These are phyloP conservation scores for Rhynchosporium agropyri DNA, from an alignment of 2,329 filamentous ascomycete genomes.

Conservation along the genomic window DNA sequence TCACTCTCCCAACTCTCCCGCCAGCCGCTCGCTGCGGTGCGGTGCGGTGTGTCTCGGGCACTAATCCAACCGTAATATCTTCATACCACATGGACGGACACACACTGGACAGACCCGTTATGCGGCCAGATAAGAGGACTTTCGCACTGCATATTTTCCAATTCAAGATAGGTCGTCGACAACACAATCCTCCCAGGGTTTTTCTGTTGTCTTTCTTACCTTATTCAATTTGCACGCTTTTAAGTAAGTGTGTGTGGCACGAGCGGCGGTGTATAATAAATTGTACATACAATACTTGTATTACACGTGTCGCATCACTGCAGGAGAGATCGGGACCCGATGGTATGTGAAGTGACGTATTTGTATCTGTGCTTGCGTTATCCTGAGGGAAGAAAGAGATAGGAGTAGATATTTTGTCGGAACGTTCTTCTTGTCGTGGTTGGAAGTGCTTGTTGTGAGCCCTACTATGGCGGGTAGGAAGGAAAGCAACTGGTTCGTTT, in stretches of 20 bases:
- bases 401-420: no score
- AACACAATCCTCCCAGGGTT: no score
- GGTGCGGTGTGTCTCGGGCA: slow-evolving; percentile 3
- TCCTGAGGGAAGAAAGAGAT: no score
- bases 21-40: no score
- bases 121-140: slow-evolving; percentile 9
- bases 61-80: background rate
- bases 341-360: slow-evolving; percentile 28
- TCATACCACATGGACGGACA: background rate
- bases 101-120: slow-evolving; percentile 2
- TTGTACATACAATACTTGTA: no score
- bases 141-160: background rate
- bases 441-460: slow-evolving; percentile 9
- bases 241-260: no score
- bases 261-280: slow-evolving; percentile 17
- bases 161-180: no score
- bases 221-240: no score
- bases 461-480: background rate
- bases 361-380: background rate
- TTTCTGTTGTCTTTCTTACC: no score
- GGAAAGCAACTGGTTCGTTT: slow-evolving; percentile 2
- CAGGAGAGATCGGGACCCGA: slow-evolving; percentile 19
- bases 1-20: slow-evolving; percentile 3
- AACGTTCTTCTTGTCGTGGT: background rate
- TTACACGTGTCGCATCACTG: slow-evolving; percentile 30